Evolutionary conservation across 495 filamentous ascomycete species (phyloP).

Genomic region (Margaritispora aquatica): DNA sequence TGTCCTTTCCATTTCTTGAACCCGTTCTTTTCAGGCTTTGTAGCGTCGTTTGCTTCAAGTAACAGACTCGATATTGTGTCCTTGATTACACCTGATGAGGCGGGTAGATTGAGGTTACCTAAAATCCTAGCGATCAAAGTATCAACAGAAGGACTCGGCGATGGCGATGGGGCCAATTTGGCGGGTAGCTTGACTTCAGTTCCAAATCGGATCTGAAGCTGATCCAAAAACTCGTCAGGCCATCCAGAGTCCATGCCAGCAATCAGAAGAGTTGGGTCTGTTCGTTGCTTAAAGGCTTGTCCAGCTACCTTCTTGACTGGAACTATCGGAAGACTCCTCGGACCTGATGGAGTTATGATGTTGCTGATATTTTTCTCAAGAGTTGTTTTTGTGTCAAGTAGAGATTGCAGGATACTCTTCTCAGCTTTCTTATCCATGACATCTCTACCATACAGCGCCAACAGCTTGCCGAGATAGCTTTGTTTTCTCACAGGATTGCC

Average conservation of each 20-base stretch:
- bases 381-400: not conserved
- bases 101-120: not conserved
- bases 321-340: not conserved
- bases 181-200: not conserved
- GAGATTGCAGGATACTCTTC: not conserved
- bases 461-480: not conserved
- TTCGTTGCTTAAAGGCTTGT: constrained; percentile 23
- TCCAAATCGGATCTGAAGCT: not conserved
- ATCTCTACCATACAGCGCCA: not conserved
- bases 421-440: not conserved
- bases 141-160: not conserved
- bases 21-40: not conserved
- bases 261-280: constrained; percentile 42
- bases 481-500: not conserved
- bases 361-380: not conserved
- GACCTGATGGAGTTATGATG: not conserved
- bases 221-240: constrained; percentile 38
- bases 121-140: not conserved
- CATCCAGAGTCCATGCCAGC: constrained; percentile 38
- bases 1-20: constrained; percentile 16
- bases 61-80: not conserved
- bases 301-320: constrained; percentile 14
- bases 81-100: not conserved
- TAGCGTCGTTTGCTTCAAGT: not conserved
- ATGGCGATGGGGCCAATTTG: not conserved